Evolutionary conservation across 1,284 basidiomycete species (phyloP).

Genomic region (Pseudozyma tsukubaensis): DNA sequence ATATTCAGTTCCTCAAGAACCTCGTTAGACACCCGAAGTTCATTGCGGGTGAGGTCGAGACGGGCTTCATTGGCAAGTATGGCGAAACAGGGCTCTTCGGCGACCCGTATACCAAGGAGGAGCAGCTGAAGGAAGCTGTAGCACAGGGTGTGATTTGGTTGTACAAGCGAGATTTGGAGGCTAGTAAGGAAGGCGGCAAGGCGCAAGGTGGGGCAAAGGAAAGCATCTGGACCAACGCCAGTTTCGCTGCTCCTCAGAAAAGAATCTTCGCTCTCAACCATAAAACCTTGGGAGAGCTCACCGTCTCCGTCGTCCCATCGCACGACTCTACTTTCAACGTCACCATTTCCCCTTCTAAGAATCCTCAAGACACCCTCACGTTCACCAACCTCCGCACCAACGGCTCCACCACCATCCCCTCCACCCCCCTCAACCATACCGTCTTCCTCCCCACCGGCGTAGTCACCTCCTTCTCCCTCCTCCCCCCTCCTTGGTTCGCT

Average conservation of each 20-base stretch:
- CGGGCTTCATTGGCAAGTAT: conserved; percentile 81
- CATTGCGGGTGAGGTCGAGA: conserved; percentile 85
- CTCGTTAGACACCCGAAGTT: conserved; percentile 84
- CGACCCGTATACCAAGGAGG: conserved; percentile 21
- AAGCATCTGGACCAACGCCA: conserved; percentile 15
- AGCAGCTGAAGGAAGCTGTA: conserved; percentile 19
- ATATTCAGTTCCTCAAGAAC: conserved; percentile 85
- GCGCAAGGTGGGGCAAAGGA: conserved; percentile 69
- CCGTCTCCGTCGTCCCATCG: conserved; percentile 4
- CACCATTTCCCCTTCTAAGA: neutral
- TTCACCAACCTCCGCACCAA: conserved; percentile 74
- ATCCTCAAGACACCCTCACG: neutral
- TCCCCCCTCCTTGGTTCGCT: conserved; percentile 22
- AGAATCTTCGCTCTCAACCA: conserved; percentile 12
- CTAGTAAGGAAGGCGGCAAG: conserved; percentile 75
- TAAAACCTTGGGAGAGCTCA: conserved; percentile 21
- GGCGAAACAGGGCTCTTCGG: conserved; percentile 40
- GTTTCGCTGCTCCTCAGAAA: neutral
- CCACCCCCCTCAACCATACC: conserved; percentile 10
- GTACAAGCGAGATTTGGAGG: conserved; percentile 9
- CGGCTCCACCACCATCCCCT: conserved; percentile 5
- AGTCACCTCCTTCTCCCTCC: conserved; percentile 10
- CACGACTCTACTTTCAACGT: neutral
- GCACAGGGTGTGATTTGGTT: conserved; percentile 25
- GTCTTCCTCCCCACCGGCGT: conserved; percentile 36